Evolutionary conservation across 345 rosid species (phyloP), one percentile per base, ranked within the genome.

Genomic region (Arabis hirsuta): DNA sequence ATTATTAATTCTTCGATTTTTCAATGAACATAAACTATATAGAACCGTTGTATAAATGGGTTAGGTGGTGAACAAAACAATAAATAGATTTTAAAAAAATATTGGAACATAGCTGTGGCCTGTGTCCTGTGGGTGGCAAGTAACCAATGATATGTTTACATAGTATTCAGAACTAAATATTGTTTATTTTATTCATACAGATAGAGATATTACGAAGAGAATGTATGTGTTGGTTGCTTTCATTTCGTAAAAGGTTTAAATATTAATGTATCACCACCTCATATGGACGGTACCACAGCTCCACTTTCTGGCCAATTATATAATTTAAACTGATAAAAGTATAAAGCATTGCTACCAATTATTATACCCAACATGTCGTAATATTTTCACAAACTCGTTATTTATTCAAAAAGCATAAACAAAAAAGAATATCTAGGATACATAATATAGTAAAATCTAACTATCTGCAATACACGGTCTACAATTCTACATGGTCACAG

Each of bases 211-310:
- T 27, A 48, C 22, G 41, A 50, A 43, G 9, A n/a, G 9, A n/a
- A 52, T 36, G 22, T 26, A 26, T 45, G 64, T 14, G 69, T 55
- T 63, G 65, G 65, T 57, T 62, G 60, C 71, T 76, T 62, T 69
- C 79, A 76, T 31, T 8, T 44, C 26, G 69, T 68, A 3, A 54
- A 62, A 63, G 2, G 50, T 7, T 38, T 22, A 10, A 39, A 47
- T 47, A 55, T 27, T 29, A 55, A 63, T 55, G 34, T 70, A 42
- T 44, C 61, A 47, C 75, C 60, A 55, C 32, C 42, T 69, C 70
- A 63, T 47, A 41, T 63, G 71, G 75, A 76, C 71, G 75, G 71
- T 48, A 69, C 66, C 79, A 74, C 78, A 41, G 20, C 59, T 76
- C 76, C 79, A 63, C 79, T 71, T 36, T 62, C 27, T n/a, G 42